These are phyloP conservation scores for Solidago caesia DNA, from an alignment of 129 eudicot species.

Conservation along the genomic window DNA sequence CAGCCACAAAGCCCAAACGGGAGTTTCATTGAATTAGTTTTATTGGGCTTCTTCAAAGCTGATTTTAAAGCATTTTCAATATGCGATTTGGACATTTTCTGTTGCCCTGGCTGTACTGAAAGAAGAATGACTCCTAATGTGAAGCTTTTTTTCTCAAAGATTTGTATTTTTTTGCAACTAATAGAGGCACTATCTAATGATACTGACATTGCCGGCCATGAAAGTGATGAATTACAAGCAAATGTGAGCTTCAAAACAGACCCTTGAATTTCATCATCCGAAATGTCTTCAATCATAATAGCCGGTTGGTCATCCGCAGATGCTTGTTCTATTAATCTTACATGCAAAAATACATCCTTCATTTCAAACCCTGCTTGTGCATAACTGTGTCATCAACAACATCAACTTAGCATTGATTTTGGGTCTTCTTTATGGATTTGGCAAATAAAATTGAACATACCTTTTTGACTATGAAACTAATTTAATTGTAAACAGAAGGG, in stretches of 20 bases:
- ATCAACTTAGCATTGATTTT: constrained; percentile 14
- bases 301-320: constrained; percentile 77
- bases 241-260: constrained; percentile 69
- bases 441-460: neutral
- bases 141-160: constrained; percentile 92
- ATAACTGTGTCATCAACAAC: constrained; percentile 57
- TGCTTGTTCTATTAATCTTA: constrained; percentile 92
- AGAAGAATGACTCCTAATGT: constrained; percentile 77
- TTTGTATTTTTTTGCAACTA: constrained; percentile 88
- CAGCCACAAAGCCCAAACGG: constrained; percentile 98
- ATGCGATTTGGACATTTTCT: constrained; percentile 54
- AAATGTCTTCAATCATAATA: constrained; percentile 69
- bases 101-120: constrained; percentile 73
- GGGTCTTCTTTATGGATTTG: neutral
- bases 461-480: neutral
- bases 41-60: constrained; percentile 62
- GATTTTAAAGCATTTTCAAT: constrained; percentile 69
- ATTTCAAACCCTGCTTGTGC: constrained; percentile 95
- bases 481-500: too few species aligned
- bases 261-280: constrained; percentile 64
- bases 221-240: constrained; percentile 76
- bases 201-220: constrained; percentile 89
- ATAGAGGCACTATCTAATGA: constrained; percentile 77
- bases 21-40: constrained; percentile 64
- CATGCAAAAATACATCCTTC: constrained; percentile 97